phyloP scores from a whole-genome alignment of 495 filamentous ascomycete species.

The Talaromyces stipitatus region DNA sequence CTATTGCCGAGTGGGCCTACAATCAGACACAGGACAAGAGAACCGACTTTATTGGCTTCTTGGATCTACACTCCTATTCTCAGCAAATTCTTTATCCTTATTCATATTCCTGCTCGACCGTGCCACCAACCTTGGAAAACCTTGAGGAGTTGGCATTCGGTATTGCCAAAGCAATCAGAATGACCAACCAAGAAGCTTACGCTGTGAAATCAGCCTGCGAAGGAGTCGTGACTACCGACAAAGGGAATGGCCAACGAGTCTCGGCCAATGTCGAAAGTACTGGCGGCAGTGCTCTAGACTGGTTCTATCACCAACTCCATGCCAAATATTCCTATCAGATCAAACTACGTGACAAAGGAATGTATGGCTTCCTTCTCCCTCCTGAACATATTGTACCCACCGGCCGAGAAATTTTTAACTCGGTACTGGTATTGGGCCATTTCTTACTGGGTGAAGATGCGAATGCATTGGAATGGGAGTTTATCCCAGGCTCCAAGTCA shows the following conservation, averaged over 20 bases:
- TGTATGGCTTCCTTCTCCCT: conserved; percentile 88
- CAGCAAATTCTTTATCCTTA: conserved; percentile 94
- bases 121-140: conserved; percentile 82
- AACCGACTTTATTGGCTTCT: conserved; percentile 66
- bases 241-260: conserved; percentile 4
- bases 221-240: conserved; percentile 48
- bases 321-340: conserved; percentile 89
- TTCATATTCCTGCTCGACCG: conserved; percentile 67
- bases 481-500: neutral
- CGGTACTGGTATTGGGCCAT: conserved; percentile 71
- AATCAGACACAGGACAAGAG: conserved; percentile 71
- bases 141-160: conserved; percentile 84
- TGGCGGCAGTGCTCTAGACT: conserved; percentile 87
- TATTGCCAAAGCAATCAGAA: conserved; percentile 81
- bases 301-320: conserved; percentile 84
- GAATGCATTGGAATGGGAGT: conserved; percentile 14
- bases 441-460: conserved; percentile 50
- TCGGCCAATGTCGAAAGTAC: conserved; percentile 19
- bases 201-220: conserved; percentile 82
- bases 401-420: conserved; percentile 76
- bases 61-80: conserved; percentile 93
- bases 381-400: conserved; percentile 83
- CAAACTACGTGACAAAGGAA: conserved; percentile 89
- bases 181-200: conserved; percentile 67
- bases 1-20: conserved; percentile 74